These are phyloP conservation scores for Fistulifera solaris DNA, from an alignment of 108 stramenopile species.

Conservation along the genomic window DNA sequence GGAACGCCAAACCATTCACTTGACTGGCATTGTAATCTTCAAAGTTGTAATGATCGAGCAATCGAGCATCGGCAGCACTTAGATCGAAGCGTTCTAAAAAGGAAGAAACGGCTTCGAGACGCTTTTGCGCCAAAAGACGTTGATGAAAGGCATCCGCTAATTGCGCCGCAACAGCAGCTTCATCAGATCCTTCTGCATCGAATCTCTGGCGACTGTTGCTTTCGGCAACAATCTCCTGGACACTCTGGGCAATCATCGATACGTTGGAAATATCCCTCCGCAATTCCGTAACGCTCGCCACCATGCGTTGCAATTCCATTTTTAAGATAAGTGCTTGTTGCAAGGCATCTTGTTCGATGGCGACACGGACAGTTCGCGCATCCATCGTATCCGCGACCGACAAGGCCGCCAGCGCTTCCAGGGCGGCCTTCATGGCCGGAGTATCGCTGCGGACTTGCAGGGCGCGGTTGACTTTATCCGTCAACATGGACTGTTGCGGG, in stretches of 20 bases:
- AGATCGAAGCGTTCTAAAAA: constrained; percentile 83
- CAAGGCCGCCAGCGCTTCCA: constrained; percentile 68
- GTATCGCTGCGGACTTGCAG: constrained; percentile 78
- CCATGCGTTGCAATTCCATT: constrained; percentile 40
- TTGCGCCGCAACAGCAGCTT: constrained; percentile 23
- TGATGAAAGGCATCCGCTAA: constrained; percentile 42
- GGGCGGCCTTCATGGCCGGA: constrained; percentile 74
- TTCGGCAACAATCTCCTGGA: constrained; percentile 22
- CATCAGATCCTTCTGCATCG: constrained; percentile 4
- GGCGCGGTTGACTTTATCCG: constrained; percentile 69
- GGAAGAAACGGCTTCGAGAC: constrained; percentile 48
- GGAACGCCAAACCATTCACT: constrained; percentile 54
- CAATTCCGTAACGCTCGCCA: constrained; percentile 36
- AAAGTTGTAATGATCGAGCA: constrained; percentile 71
- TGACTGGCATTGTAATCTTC: constrained; percentile 40
- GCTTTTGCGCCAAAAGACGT: constrained; percentile 30
- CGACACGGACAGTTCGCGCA: constrained; percentile 61
- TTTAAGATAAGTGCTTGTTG: constrained; percentile 66
- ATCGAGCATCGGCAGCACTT: constrained; percentile 54
- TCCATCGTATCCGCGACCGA: constrained; percentile 38
- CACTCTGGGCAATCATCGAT: constrained; percentile 42
- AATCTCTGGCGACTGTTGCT: not conserved
- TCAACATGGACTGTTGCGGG: constrained; percentile 20
- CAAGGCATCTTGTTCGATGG: constrained; percentile 77
- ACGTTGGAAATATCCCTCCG: constrained; percentile 42